phyloP scores from a whole-genome alignment of 2,329 filamentous ascomycete genomes.

The Aspergillus hortae region DNA sequence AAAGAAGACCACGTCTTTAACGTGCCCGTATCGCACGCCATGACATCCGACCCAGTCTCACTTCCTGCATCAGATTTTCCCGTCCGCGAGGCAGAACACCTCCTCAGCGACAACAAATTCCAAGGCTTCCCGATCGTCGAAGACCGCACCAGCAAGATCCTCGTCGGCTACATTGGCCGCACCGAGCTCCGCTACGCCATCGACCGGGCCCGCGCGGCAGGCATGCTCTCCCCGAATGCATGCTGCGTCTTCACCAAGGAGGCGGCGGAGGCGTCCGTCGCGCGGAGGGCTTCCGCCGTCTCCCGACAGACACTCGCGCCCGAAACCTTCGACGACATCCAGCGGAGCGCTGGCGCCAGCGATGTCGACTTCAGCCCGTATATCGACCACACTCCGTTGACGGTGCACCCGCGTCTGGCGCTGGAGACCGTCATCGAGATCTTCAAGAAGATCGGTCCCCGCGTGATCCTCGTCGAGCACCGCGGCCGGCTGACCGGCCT shows the following conservation, averaged over 20 bases:
- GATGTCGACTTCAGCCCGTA: slow-evolving; percentile 79
- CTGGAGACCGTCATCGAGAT: slow-evolving; percentile 98
- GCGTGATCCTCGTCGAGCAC: slow-evolving; percentile 89
- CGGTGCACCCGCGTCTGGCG: slow-evolving; percentile 83
- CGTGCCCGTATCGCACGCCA: slow-evolving; percentile 84
- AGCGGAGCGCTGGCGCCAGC: slow-evolving; percentile 53
- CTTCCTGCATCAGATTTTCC: slow-evolving; percentile 72
- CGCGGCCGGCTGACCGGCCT: slow-evolving; percentile 78
- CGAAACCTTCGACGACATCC: slow-evolving; percentile 59
- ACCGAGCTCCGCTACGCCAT: slow-evolving; percentile 91
- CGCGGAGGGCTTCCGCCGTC: slow-evolving; percentile 27
- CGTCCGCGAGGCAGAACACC: slow-evolving; percentile 70
- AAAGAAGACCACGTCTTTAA: slow-evolving; percentile 98
- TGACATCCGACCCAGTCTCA: slow-evolving; percentile 72
- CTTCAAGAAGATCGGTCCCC: slow-evolving; percentile 94
- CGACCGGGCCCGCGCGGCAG: slow-evolving; percentile 69
- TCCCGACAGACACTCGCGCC: slow-evolving; percentile 29
- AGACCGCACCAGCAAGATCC: slow-evolving; percentile 62
- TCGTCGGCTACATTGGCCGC: slow-evolving; percentile 88
- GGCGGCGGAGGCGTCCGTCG: slow-evolving; percentile 37
- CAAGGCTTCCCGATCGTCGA: slow-evolving; percentile 93
- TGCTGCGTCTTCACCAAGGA: slow-evolving; percentile 69
- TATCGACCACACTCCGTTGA: slow-evolving; percentile 83
- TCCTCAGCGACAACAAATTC: slow-evolving; percentile 75
- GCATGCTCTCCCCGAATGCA: slow-evolving; percentile 62